Conservation (phyloP, 2,329 filamentous ascomycete species). For the Sarocladium strictum region DNA sequence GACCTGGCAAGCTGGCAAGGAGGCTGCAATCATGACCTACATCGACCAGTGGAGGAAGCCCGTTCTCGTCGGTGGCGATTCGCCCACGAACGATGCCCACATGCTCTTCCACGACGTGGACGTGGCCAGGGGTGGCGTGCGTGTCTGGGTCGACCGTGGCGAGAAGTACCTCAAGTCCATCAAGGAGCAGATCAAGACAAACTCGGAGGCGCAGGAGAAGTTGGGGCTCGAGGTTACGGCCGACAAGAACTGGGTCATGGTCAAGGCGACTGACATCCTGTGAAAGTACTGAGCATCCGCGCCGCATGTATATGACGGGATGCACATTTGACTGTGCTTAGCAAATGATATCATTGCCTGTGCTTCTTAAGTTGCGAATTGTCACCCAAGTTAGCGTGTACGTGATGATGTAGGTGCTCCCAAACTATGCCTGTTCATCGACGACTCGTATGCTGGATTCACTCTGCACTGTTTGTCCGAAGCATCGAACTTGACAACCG, state of each 20-base stretch:
- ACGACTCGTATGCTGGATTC: too few relatives aligned
- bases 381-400: too few relatives aligned
- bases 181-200: slow-evolving; percentile 29
- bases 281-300: too few relatives aligned
- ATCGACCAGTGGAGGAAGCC: slow-evolving; percentile 38
- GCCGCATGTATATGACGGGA: too few relatives aligned
- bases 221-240: slow-evolving; percentile 32
- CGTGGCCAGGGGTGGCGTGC: slow-evolving; percentile 32
- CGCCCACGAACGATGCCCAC: slow-evolving; percentile 34
- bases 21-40: slow-evolving; percentile 35
- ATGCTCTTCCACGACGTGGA: slow-evolving; percentile 41
- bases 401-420: too few relatives aligned
- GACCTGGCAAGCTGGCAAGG: slow-evolving; percentile 38
- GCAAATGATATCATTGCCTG: too few relatives aligned
- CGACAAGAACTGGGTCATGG: slow-evolving; percentile 39
- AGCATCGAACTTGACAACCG: too few relatives aligned
- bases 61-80: slow-evolving; percentile 35
- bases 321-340: too few relatives aligned
- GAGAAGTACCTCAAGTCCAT: slow-evolving; percentile 28
- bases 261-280: slow-evolving; percentile 32
- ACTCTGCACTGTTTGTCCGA: too few relatives aligned
- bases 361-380: too few relatives aligned
- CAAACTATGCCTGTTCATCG: too few relatives aligned
- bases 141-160: slow-evolving; percentile 36
- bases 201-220: slow-evolving; percentile 25